Conservation (phyloP, 1,284 basidiomycete genomes). For the Vanrija sp. region DNA sequence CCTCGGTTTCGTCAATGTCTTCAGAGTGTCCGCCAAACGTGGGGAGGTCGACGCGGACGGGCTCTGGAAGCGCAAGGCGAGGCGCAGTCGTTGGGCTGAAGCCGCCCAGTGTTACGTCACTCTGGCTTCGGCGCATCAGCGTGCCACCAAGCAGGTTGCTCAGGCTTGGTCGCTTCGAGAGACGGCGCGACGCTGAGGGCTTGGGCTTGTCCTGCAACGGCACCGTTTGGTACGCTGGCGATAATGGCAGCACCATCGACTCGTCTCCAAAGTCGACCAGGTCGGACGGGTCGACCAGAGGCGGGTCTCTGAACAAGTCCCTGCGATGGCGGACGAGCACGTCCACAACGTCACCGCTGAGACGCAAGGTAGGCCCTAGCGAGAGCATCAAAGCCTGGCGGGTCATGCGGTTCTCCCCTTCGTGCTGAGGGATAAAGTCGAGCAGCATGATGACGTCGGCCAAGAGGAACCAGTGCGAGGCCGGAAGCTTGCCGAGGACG, state of each 20-base stretch:
- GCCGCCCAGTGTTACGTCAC: constrained; percentile 17
- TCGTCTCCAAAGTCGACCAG: constrained; percentile 40
- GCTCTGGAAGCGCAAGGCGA: constrained; percentile 25
- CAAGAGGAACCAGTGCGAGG: constrained; percentile 48
- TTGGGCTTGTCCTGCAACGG: constrained; percentile 11
- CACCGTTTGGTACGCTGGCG: constrained; percentile 11
- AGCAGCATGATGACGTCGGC: constrained; percentile 45
- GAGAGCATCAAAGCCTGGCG: constrained; percentile 43
- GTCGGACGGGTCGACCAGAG: constrained; percentile 23
- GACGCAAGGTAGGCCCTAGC: constrained; percentile 42
- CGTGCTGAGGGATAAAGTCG: constrained; percentile 39
- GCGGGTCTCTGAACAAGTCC: constrained; percentile 33
- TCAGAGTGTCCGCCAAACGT: neutral
- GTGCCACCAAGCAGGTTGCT: constrained; percentile 21
- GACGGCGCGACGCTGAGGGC: constrained; percentile 16
- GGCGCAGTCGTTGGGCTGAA: constrained; percentile 20
- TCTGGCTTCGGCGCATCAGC: constrained; percentile 16
- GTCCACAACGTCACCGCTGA: constrained; percentile 33
- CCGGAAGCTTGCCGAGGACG: constrained; percentile 34
- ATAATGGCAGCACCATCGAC: constrained; percentile 18
- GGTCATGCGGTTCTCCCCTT: constrained; percentile 42
- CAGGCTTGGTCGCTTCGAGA: constrained; percentile 29
- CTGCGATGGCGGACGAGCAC: constrained; percentile 33
- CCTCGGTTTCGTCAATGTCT: constrained; percentile 14
- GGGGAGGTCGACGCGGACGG: neutral